These are phyloP conservation scores for Pichia phayaonensis DNA, from an alignment of 805 yeast genomes.

Conservation along the genomic window DNA sequence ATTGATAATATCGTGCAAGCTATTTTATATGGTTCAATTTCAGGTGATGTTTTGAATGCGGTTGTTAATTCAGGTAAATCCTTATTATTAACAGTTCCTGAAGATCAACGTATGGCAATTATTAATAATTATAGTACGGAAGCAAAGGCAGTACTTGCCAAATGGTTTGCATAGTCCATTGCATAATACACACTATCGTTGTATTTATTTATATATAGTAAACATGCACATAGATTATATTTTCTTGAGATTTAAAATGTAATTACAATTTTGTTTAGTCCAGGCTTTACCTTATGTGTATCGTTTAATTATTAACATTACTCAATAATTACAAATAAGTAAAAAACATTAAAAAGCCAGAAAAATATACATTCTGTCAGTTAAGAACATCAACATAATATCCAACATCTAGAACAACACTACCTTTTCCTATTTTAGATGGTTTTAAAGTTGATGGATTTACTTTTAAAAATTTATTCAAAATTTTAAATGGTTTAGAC, in stretches of 20 bases:
- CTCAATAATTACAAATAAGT: not conserved
- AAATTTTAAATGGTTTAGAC: conserved; percentile 20
- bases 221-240: too few species aligned
- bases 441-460: conserved; percentile 30
- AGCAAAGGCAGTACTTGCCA: conserved; percentile 43
- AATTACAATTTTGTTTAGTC: too few species aligned
- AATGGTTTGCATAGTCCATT: conserved; percentile 21
- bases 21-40: conserved; percentile 53
- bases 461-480: conserved; percentile 22
- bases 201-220: not conserved
- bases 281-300: too few species aligned
- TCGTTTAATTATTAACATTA: too few species aligned
- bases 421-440: conserved; percentile 25
- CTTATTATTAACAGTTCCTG: conserved; percentile 58
- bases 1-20: conserved; percentile 72
- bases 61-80: conserved; percentile 57
- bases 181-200: not conserved
- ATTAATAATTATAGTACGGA: conserved; percentile 57
- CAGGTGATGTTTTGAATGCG: conserved; percentile 64
- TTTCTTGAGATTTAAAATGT: not conserved
- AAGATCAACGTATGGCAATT: conserved; percentile 56
- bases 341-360: not conserved
- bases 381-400: conserved; percentile 2
- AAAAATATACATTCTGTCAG: too few species aligned
- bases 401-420: conserved; percentile 17